Evolutionary conservation across 768 basidiomycete genomes (phyloP), one percentile per base, ranked within the genome.

Genomic region (Agaricus blazei): DNA sequence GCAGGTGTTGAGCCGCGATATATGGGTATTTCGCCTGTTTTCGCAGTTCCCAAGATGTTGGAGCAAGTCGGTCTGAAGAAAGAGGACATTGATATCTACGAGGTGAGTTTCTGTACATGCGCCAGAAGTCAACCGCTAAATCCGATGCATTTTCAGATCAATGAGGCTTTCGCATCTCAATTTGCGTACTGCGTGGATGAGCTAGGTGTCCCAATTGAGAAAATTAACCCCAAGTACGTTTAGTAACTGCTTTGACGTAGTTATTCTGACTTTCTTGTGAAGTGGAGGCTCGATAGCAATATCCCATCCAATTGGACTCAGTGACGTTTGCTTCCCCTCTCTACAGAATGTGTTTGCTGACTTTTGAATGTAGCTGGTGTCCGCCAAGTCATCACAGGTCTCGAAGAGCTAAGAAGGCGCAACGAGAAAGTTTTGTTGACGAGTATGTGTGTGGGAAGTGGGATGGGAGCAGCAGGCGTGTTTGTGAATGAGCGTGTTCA

Each of bases 141-240:
- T 34, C 38, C 11, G 26, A 23, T 34, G 27, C 15, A 24, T 51
- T 28, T 56, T 9, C 58, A 92, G 89, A 88, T 90, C 59, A 92
- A 93, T 54, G 89, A 94, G 69, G 93, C 93, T 0, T 96, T 95
- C 58, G 93, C 92, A 0, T 93, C 90, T 1, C 93, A 96, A 65
- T 95, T 92, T 57, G 90, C 89, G n/a, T 88, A 93, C 70, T 94
- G 90, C 51, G 84, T 95, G 7, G 88, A 95, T 63, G 75, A 91
- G 63, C 78, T 95, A 26, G 74, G 77, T 27, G 77, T 96, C 44
- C 82, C 87, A 2, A 83, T 88, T 15, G 80, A 84, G 62, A 93
- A 86, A 68, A 86, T 94, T 63, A 97, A 97, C 65, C 84, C 90
- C 47, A 85, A 92, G 90, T 83, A 74, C 70, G 80, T 73, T 49